Evolutionary conservation across 2,329 filamentous ascomycete species (phyloP).

Genomic region (Penicillium sclerotiorum): DNA sequence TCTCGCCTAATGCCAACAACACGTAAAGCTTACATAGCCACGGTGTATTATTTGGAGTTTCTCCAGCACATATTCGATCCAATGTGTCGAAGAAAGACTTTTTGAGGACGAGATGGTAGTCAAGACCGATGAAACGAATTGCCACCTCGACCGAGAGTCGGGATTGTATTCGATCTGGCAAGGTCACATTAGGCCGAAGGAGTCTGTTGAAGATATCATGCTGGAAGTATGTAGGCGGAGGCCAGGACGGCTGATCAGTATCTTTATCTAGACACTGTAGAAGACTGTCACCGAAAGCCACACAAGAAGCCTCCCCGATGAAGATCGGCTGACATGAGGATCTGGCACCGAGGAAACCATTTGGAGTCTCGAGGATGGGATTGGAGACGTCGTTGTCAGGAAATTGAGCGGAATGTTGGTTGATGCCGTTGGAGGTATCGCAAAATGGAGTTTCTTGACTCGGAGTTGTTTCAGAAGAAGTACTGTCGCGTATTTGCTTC

Average conservation of each 20-base stretch:
- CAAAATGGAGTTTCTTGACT: too few species aligned
- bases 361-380: constrained; percentile 8
- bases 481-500: neutral
- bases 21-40: constrained; percentile 42
- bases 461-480: neutral
- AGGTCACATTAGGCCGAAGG: constrained; percentile 14
- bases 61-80: constrained; percentile 36
- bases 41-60: constrained; percentile 20
- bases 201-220: constrained; percentile 10
- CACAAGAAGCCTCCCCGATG: constrained; percentile 24
- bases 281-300: constrained; percentile 27
- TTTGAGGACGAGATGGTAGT: constrained; percentile 29
- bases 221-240: neutral
- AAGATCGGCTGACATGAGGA: constrained; percentile 19
- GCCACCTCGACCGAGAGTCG: constrained; percentile 22
- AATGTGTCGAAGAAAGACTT: constrained; percentile 38
- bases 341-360: constrained; percentile 14
- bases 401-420: neutral
- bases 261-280: constrained; percentile 21
- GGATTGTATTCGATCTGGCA: constrained; percentile 24
- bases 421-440: neutral
- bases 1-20: constrained; percentile 40
- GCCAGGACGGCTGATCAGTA: constrained; percentile 10
- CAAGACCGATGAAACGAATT: constrained; percentile 24
- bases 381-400: constrained; percentile 11